Evolutionary conservation across 2,329 filamentous ascomycete genomes (phyloP).

Genomic region (Cytospora mali): DNA sequence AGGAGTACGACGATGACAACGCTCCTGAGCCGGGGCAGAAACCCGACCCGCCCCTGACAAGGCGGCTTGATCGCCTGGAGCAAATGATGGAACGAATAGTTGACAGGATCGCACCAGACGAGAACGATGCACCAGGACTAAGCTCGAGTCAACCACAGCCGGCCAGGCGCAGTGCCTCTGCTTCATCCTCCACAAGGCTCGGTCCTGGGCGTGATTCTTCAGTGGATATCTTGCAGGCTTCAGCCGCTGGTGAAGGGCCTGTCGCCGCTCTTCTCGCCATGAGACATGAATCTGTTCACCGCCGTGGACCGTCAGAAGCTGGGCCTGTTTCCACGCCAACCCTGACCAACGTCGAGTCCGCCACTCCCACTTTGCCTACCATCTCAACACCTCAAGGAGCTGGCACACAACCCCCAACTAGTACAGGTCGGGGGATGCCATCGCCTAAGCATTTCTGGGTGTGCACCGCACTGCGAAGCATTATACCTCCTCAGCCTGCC

Average conservation of each 20-base stretch:
- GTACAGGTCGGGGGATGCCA: constrained; percentile 26
- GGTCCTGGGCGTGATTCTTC: constrained; percentile 32
- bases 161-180: constrained; percentile 30
- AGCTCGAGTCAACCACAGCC: constrained; percentile 15
- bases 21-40: constrained; percentile 30
- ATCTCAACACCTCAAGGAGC: constrained; percentile 4
- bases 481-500: constrained; percentile 41
- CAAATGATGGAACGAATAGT: constrained; percentile 50
- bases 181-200: constrained; percentile 22
- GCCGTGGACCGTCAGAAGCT: constrained; percentile 23
- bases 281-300: constrained; percentile 25
- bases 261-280: constrained; percentile 36
- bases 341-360: constrained; percentile 29
- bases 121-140: background rate
- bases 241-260: constrained; percentile 36
- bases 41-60: constrained; percentile 44
- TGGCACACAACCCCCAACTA: background rate
- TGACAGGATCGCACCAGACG: constrained; percentile 39
- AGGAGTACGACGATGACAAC: constrained; percentile 46
- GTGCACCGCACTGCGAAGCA: constrained; percentile 36
- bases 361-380: constrained; percentile 6
- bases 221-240: constrained; percentile 35
- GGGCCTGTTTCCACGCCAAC: constrained; percentile 30
- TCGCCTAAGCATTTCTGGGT: constrained; percentile 38
- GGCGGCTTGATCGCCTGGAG: constrained; percentile 50